Percentiles rank a stretch among this genome's conserved stretches.
Conservation (phyloP, 306 rosid genomes). For the Cicer judaicum region DNA sequence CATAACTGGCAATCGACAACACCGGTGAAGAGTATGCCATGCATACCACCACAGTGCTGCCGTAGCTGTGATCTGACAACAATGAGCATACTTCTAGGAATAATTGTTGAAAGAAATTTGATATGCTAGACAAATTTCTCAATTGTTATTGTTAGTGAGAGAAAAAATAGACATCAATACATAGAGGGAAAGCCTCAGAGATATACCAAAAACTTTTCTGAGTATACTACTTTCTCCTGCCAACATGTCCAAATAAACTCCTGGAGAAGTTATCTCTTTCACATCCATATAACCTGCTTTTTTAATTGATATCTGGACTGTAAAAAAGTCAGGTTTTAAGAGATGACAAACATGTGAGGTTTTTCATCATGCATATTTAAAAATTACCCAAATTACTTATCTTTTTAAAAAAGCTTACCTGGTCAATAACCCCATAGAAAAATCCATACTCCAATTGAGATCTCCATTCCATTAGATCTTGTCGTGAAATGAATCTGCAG, state of each 20-base stretch:
- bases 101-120: conserved; percentile 10
- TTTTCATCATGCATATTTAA: conserved; percentile 37
- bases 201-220: conserved; percentile 90
- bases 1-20: too few relatives aligned
- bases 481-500: conserved; percentile 83
- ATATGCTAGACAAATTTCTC: neutral
- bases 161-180: conserved; percentile 30
- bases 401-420: conserved; percentile 60
- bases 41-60: neutral
- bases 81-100: neutral
- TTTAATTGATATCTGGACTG: conserved; percentile 95
- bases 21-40: neutral
- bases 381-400: conserved; percentile 5
- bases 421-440: conserved; percentile 56
- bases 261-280: conserved; percentile 71
- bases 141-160: conserved; percentile 1
- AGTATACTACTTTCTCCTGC: conserved; percentile 74
- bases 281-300: conserved; percentile 83
- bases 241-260: conserved; percentile 75
- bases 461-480: conserved; percentile 87
- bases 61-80: neutral
- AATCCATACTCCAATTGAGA: conserved; percentile 79
- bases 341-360: conserved; percentile 55
- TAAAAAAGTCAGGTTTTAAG: conserved; percentile 85
- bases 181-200: conserved; percentile 24